Base-by-base conservation (phyloP, 2,329 filamentous ascomycete genomes). In the Phaeoacremonium minimum region DNA sequence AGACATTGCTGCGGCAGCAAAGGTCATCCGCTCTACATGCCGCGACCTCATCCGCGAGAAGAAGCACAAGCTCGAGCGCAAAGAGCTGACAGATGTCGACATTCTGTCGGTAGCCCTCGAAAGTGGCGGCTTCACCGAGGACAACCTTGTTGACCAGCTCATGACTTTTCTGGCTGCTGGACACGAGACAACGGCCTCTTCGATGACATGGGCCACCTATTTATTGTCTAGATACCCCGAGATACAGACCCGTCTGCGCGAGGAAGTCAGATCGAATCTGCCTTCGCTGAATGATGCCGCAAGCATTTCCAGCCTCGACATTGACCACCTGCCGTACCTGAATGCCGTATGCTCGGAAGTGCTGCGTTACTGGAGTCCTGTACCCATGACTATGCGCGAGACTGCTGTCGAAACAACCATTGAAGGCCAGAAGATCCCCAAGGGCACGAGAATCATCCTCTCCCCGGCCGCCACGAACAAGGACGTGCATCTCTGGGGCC, bases 131-230 rank as follows among this genome's bases (percentile, higher is more conserved):
- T 93, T 94, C 60, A 75, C 65, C 11, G 86, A 93, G 44, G 84
- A 88, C 33, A 80, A 87, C 42, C 75, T 95, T n/a, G 77, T 88
- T 22, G 85, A 93, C 56, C 88, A 95, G 61, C 75, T 93, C 55
- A 93, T 94, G 86, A 94, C 87, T 1, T 93, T 94, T 65, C 75
- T 94, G 5, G 84, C 83, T 1, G 88, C 88, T 0, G 83, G 83
- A 15, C 87, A 91, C 57, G 85, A 91, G 61, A 91, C 87, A 1
- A 90, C 85, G 0, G 79, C 87, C 1, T 75, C 80, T 1, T 73
- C 85, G 14, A 69, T 93, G 53, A 84, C 81, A n/a, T 91, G 85
- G 84, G 75, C 82, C 4, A 61, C 80, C 7, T 86, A 88, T 53
- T 64, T 83, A 30, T 73, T 93, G n/a, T 77, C 77, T 47, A 69